Evolutionary conservation across 2,329 filamentous ascomycete genomes (phyloP).

Genomic region (Epichloe uncinata): DNA sequence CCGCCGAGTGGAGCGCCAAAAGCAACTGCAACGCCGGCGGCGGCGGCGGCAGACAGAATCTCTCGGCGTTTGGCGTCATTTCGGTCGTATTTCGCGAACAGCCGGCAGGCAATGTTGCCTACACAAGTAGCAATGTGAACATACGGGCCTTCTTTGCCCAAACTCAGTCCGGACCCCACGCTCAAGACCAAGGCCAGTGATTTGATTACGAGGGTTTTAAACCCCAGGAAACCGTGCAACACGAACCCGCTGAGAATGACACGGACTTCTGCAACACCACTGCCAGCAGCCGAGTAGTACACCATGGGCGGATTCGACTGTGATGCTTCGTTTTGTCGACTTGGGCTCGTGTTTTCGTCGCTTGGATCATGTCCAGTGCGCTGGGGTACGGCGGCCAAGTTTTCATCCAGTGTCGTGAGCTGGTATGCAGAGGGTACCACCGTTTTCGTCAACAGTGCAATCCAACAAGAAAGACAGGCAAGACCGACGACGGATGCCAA

Average conservation of each 20-base stretch:
- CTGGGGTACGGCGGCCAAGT: slow-evolving; percentile 53
- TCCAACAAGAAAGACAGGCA: slow-evolving; percentile 56
- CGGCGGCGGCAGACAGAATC: slow-evolving; percentile 82
- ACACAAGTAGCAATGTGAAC: slow-evolving; percentile 96
- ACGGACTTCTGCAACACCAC: slow-evolving; percentile 91
- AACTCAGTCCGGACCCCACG: slow-evolving; percentile 80
- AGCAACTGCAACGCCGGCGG: slow-evolving; percentile 83
- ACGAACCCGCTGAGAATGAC: slow-evolving; percentile 98
- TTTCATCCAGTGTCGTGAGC: slow-evolving; percentile 82
- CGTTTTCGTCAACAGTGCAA: slow-evolving; percentile 86
- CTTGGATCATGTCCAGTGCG: slow-evolving; percentile 25
- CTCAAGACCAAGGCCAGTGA: slow-evolving; percentile 71
- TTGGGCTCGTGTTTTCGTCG: slow-evolving; percentile 32
- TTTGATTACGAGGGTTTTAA: slow-evolving; percentile 79
- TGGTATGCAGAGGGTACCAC: slow-evolving; percentile 81
- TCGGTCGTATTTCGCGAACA: slow-evolving; percentile 87
- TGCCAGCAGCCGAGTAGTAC: slow-evolving; percentile 92
- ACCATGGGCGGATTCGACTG: slow-evolving; percentile 54
- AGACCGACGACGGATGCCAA: slow-evolving; percentile 58
- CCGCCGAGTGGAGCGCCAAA: slow-evolving; percentile 83
- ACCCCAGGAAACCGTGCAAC: slow-evolving; percentile 83
- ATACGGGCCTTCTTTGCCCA: slow-evolving; percentile 90
- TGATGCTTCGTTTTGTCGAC: slow-evolving; percentile 23
- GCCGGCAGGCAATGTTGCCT: slow-evolving; percentile 83
- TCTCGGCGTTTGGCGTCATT: slow-evolving; percentile 94